Evolutionary conservation across 805 yeast species (phyloP).

Genomic region (Saccharomycopsis olivae): DNA sequence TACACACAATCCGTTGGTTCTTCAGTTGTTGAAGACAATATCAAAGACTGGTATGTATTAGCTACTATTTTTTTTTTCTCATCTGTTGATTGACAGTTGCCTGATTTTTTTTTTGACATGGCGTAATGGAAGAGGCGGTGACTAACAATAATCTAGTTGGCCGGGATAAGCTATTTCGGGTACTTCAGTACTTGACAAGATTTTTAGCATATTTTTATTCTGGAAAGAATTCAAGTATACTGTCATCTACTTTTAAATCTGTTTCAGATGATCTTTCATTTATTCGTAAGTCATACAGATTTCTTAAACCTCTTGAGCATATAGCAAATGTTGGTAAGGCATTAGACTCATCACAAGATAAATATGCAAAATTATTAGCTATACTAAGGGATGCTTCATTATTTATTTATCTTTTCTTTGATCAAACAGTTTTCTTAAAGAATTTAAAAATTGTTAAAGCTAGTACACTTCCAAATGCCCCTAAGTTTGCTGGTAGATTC

Average conservation of each 20-base stretch:
- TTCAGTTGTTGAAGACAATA: background rate
- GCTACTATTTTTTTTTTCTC: too few relatives aligned
- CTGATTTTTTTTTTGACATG: too few relatives aligned
- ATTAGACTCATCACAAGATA: background rate
- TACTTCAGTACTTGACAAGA: slow-evolving; percentile 13
- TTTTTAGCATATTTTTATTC: slow-evolving; percentile 3
- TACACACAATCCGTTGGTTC: background rate
- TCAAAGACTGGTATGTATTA: background rate
- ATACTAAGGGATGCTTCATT: slow-evolving; percentile 2
- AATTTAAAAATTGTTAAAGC: background rate
- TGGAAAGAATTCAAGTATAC: background rate
- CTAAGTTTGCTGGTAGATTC: slow-evolving; percentile 3
- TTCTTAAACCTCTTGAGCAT: slow-evolving; percentile 16
- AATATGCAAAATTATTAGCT: background rate
- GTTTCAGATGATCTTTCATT: slow-evolving; percentile 10
- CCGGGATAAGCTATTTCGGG: slow-evolving; percentile 13
- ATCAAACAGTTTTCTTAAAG: slow-evolving; percentile 10
- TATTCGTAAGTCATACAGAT: slow-evolving; percentile 13
- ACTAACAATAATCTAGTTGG: slow-evolving; percentile 8
- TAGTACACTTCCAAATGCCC: slow-evolving; percentile 8
- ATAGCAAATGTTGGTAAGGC: slow-evolving; percentile 10
- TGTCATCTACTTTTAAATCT: background rate
- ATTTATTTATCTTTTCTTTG: slow-evolving; percentile 13
- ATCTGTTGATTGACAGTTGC: too few relatives aligned
- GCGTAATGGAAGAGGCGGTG: too few relatives aligned